These are phyloP conservation scores for Spizellomyces punctatus DNA, from an alignment of 192 early-diverging fungal genomes.

Conservation along the genomic window DNA sequence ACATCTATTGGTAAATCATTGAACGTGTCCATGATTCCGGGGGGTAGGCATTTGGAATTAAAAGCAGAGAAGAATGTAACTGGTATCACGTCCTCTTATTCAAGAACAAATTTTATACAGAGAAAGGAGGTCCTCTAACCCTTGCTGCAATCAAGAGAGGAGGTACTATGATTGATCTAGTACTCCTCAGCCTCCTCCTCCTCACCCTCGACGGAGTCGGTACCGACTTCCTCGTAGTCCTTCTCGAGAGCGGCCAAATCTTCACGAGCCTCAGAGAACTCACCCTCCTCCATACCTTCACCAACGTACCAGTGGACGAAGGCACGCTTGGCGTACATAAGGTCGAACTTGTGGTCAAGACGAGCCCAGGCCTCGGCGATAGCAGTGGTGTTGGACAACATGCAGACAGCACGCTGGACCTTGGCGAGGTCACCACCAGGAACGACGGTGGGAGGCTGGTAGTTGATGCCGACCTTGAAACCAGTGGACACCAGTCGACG, in stretches of 20 bases:
- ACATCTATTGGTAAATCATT: too few species aligned
- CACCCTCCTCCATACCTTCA: slow-evolving; percentile 99
- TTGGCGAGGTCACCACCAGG: slow-evolving; percentile 94
- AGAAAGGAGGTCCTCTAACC: too few species aligned
- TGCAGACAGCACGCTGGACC: slow-evolving; percentile 95
- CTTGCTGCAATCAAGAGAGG: too few species aligned
- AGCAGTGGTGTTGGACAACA: slow-evolving; percentile 99
- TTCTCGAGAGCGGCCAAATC: slow-evolving; percentile 99
- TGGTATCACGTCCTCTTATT: too few species aligned
- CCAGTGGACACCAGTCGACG: slow-evolving; percentile 99
- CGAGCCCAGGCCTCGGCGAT: slow-evolving; percentile 99
- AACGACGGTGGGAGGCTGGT: slow-evolving; percentile 86
- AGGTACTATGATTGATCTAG: slow-evolving; percentile 13
- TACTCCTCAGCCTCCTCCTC: slow-evolving; percentile 73
- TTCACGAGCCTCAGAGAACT: slow-evolving; percentile 99
- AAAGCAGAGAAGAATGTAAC: too few species aligned
- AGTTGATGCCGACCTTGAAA: slow-evolving; percentile 99
- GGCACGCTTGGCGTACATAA: slow-evolving; percentile 99
- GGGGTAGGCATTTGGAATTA: too few species aligned
- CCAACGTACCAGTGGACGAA: slow-evolving; percentile 99
- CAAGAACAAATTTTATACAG: too few species aligned
- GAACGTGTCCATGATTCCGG: too few species aligned
- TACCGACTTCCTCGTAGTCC: slow-evolving; percentile 99
- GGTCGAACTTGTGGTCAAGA: slow-evolving; percentile 99
- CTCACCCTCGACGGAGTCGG: slow-evolving; percentile 88